phyloP scores from a whole-genome alignment of 345 rosid genomes.

The Camelina neglecta region DNA sequence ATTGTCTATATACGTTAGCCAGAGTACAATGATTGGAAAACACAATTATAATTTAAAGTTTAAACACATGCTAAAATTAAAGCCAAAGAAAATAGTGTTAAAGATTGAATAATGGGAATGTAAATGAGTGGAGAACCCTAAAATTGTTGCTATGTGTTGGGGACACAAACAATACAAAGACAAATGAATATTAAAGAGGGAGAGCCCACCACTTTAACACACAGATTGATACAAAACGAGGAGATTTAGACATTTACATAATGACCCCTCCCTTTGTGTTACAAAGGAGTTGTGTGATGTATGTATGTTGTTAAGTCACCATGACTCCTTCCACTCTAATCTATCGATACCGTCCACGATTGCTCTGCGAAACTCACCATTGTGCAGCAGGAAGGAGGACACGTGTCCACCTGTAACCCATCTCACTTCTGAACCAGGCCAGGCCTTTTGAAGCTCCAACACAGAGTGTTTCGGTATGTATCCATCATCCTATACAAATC shows the following conservation, averaged over 20 bases:
- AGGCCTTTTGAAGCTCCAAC: conserved; percentile 93
- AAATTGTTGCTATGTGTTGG: background rate
- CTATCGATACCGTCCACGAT: conserved; percentile 79
- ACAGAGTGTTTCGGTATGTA: conserved; percentile 96
- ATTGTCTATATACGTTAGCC: background rate
- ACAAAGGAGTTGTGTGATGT: background rate
- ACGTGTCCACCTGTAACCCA: conserved; percentile 99
- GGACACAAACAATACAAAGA: conserved; percentile 16
- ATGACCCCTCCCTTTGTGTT: conserved; percentile 9
- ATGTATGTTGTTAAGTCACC: conserved; percentile 40
- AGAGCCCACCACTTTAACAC: conserved; percentile 4
- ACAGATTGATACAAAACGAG: conserved; percentile 30
- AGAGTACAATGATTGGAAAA: background rate
- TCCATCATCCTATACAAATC: conserved; percentile 76
- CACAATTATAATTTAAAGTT: background rate
- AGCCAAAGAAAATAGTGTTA: background rate
- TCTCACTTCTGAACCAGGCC: conserved; percentile 99
- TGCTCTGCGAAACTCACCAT: conserved; percentile 80
- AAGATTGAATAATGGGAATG: background rate
- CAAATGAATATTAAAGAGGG: background rate
- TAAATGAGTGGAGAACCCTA: background rate
- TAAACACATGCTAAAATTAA: background rate
- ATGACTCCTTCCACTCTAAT: conserved; percentile 82
- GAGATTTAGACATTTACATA: conserved; percentile 37
- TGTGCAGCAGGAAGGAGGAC: conserved; percentile 84